Conservation (phyloP, 1,284 basidiomycete species). For the Chiua sp. region DNA sequence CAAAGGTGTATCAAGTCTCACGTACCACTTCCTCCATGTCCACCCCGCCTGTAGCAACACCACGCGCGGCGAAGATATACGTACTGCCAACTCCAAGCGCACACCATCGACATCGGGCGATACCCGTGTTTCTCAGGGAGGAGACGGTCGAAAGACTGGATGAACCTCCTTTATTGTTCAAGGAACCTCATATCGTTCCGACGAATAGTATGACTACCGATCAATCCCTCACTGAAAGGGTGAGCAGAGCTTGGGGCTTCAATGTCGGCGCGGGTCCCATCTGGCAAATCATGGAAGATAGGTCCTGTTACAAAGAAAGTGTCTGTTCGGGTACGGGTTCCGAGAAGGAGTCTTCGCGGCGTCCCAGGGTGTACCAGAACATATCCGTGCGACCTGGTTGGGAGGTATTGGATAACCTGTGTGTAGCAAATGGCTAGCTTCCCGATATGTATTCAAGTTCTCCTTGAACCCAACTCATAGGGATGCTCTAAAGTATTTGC, state of each 20-base stretch:
- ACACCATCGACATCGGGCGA: constrained; percentile 70
- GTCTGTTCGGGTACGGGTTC: constrained; percentile 33
- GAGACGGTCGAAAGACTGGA: constrained; percentile 62
- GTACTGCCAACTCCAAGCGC: constrained; percentile 61
- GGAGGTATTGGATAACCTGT: constrained; percentile 54
- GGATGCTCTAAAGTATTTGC: constrained; percentile 61
- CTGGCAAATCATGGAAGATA: constrained; percentile 76
- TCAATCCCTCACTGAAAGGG: constrained; percentile 35
- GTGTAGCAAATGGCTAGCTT: constrained; percentile 35
- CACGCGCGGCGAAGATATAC: constrained; percentile 53
- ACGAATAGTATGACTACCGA: constrained; percentile 45
- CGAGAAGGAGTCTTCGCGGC: constrained; percentile 50
- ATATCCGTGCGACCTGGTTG: constrained; percentile 50
- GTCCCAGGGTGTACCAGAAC: constrained; percentile 62
- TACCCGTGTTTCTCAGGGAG: constrained; percentile 56
- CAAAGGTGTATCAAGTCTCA: constrained; percentile 27
- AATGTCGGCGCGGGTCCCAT: constrained; percentile 75
- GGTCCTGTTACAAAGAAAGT: constrained; percentile 78
- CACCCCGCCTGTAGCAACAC: constrained; percentile 29
- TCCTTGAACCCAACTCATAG: constrained; percentile 40
- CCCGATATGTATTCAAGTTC: constrained; percentile 5
- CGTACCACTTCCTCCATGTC: constrained; percentile 23
- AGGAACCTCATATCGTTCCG: constrained; percentile 22
- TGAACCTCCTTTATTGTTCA: constrained; percentile 46
- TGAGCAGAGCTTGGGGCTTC: constrained; percentile 69